Evolutionary conservation across 768 basidiomycete species (phyloP), one percentile per base, ranked within the genome.

Genomic region (Lactifluus volemus): DNA sequence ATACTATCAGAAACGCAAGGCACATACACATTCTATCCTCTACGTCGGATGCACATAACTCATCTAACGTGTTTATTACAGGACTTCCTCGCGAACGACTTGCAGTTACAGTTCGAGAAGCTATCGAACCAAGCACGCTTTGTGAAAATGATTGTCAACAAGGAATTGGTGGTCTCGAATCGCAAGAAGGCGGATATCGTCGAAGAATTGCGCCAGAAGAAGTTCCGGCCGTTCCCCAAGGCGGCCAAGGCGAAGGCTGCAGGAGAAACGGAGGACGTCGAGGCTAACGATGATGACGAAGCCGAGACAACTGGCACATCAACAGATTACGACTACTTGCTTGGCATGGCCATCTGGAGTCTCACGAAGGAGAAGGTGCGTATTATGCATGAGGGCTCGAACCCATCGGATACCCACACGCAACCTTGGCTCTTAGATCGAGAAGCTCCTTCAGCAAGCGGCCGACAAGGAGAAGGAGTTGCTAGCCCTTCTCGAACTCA

Each of bases 1-100:
- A 30, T 93, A 83, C 74, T 99, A 99, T 71, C 93, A 95, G 75
- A 92, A 92, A 68, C 88, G 97, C 71, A 99, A 99, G 84, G 95
- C 49, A 12, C n/a, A 48, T 34, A 48, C 17, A 38, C 38, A 38
- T 38, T 38, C 38, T 38, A 38, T 36, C 5, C 5, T 59, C 49
- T 21, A 7, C 12, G n/a, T 45, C 19, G 11, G 38, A 0, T 36
- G 14, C 12, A 4, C 30, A 5, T 29, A 32, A 32, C 29, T n/a
- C 19, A 19, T 41, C 15, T 63, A 14, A 65, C 52, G n/a, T 56
- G 12, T 1, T 47, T 21, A 15, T 5, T n/a, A 11, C 55, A 98
- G 94, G 93, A 96, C 70, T 80, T 80, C 73, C 80, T 95, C 55
- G 89, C 92, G 10, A 82, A 82, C 63, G 89, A 95, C 68, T 78